phyloP scores from a whole-genome alignment of 2,329 filamentous ascomycete species.

The Colletotrichum sp. region DNA sequence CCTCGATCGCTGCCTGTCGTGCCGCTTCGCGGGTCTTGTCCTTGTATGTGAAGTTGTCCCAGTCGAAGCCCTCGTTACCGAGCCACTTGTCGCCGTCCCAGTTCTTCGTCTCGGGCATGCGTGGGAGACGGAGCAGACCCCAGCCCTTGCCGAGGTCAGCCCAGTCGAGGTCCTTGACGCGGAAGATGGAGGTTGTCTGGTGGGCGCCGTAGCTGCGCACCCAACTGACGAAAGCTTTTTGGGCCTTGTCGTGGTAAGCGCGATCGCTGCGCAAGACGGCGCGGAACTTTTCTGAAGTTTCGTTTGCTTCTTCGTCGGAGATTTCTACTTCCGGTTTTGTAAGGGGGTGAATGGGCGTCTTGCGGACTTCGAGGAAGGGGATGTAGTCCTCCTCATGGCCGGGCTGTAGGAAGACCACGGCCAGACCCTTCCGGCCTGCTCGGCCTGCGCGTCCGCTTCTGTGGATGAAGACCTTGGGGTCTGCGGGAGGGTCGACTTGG shows the following conservation, averaged over 20 bases:
- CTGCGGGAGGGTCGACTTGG: constrained; percentile 81
- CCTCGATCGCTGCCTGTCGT: constrained; percentile 61
- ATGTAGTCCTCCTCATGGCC: constrained; percentile 91
- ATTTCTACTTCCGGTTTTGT: constrained; percentile 59
- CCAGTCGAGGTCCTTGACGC: constrained; percentile 84
- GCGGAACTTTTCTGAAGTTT: constrained; percentile 65
- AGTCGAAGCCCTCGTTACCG: constrained; percentile 65
- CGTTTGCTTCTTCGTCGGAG: constrained; percentile 64
- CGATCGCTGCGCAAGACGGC: constrained; percentile 56
- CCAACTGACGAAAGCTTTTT: constrained; percentile 93
- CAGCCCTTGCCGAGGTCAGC: constrained; percentile 78
- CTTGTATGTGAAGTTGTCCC: constrained; percentile 72
- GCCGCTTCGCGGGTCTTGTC: constrained; percentile 74
- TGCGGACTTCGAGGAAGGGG: constrained; percentile 82
- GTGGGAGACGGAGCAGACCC: constrained; percentile 85
- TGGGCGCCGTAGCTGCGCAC: constrained; percentile 91
- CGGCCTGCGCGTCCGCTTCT: constrained; percentile 88
- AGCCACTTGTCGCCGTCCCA: constrained; percentile 73
- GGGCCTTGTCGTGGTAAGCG: constrained; percentile 81
- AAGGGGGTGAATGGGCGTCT: constrained; percentile 79
- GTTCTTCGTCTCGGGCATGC: constrained; percentile 87
- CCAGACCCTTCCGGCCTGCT: constrained; percentile 84
- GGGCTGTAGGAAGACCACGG: constrained; percentile 83
- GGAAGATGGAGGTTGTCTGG: constrained; percentile 89
- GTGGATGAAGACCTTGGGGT: constrained; percentile 95